These are phyloP conservation scores for Diplotaxis tenuifolia DNA, from an alignment of 345 rosid species.

Conservation along the genomic window DNA sequence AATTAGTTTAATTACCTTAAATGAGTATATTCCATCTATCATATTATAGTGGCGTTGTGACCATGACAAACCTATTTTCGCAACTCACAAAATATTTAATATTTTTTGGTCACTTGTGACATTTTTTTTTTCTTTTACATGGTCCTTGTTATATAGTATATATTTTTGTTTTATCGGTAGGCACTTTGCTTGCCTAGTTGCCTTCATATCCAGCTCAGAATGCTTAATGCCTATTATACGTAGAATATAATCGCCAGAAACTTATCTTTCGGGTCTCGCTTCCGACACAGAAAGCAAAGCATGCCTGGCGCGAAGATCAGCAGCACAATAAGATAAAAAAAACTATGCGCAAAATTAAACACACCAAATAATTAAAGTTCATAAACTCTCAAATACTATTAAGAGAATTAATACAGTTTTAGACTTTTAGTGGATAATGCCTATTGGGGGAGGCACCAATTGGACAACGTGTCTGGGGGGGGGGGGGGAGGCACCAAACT, in stretches of 20 bases:
- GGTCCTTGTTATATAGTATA: neutral
- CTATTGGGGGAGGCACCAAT: too few relatives aligned
- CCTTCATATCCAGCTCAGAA: neutral
- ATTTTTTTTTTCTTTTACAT: neutral
- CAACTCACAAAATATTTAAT: neutral
- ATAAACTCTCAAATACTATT: too few relatives aligned
- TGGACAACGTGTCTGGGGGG: too few relatives aligned
- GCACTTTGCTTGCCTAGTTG: too few relatives aligned
- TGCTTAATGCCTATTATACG: neutral
- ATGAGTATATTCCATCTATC: neutral
- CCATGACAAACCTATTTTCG: neutral
- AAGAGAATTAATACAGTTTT: neutral
- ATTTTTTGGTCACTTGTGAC: neutral
- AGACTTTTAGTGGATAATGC: neutral
- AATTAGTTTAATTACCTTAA: neutral
- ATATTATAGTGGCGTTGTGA: neutral
- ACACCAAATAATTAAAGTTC: neutral
- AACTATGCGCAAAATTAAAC: neutral
- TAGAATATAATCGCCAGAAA: neutral
- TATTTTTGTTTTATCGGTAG: neutral
- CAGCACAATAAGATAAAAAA: neutral
- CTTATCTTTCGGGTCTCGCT: neutral
- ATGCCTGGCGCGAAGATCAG: neutral
- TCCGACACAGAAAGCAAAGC: too few relatives aligned
- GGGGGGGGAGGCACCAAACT: neutral